Evolutionary conservation across 768 basidiomycete species (phyloP), one percentile per base, ranked within the genome.

Genomic region (Lactarius quietus): DNA sequence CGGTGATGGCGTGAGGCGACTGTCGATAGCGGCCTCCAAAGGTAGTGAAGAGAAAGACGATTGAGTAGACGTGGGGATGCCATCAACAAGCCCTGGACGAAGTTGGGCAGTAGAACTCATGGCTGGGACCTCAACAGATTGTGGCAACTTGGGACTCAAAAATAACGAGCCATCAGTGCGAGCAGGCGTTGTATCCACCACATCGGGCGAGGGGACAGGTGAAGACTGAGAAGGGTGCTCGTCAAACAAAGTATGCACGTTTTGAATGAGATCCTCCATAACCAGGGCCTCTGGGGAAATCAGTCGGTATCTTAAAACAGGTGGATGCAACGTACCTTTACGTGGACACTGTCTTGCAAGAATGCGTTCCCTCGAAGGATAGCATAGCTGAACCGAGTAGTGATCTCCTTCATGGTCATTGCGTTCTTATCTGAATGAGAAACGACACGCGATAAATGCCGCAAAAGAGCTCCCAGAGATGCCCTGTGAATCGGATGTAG

Each of bases 401-500:
- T 23, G 14, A 51, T 23, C 6, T 23, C 48, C 26, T 51, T 23
- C 26, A 51, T 23, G 12, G 48, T 28, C 95, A 97, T 97, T 76
- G 95, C 95, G 73, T 95, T 97, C 73, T 84, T 86, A 33, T 88
- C 85, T n/a, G 81, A 80, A 38, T 80, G 79, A 6, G 86, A 78
- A 3, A 86, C 83, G 15, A 97, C 86, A 18, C 88, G 83, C 3
- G 88, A 79, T 20, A 97, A 83, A 74, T 96, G 95, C 68, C 95
- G 93, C 26, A 95, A 75, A 31, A 95, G 73, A 10, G 87, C 84
- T 69, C 84, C 89, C 66, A 96, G 81, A 0, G 93, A 93, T 7
- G 89, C 87, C 70, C 93, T 90, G 70, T 96, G 95, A 43, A 96
- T 84, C 2, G 84, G 76, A 1, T 93, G 92, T 39, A 97, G 74